A percentile compares a stretch with the other conserved stretches of the same genome.
These are phyloP conservation scores for Blastocystis sp. DNA, from an alignment of 352 stramenopile species.

Conservation along the genomic window DNA sequence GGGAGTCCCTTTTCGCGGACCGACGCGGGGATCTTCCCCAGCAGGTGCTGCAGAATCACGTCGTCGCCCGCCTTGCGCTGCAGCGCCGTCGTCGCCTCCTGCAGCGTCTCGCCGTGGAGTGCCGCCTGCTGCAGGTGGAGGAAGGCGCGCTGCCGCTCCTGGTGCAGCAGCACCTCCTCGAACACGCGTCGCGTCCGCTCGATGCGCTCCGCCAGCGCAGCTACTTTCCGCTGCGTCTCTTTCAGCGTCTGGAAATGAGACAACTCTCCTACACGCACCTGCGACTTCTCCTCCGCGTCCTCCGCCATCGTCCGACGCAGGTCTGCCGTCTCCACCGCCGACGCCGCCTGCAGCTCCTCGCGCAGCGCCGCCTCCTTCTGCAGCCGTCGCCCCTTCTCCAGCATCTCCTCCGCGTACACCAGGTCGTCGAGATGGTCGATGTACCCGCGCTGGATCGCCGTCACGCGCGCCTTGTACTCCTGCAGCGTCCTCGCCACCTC, in stretches of 20 bases:
- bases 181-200: not conserved
- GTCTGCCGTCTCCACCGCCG: not conserved
- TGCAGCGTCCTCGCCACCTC: not conserved
- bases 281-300: not conserved
- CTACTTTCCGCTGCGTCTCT: not conserved
- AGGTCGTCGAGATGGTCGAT: constrained; percentile 3
- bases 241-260: not conserved
- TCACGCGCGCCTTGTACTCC: not conserved
- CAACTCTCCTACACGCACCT: no score
- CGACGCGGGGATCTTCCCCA: not conserved
- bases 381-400: not conserved
- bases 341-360: not conserved
- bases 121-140: not conserved
- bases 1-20: not conserved
- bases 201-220: not conserved
- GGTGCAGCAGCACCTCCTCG: not conserved
- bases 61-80: not conserved
- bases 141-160: not conserved
- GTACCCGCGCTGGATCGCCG: not conserved
- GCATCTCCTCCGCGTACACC: constrained; percentile 24
- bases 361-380: not conserved
- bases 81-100: not conserved
- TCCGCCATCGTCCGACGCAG: not conserved
- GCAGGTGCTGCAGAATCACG: constrained; percentile 3
- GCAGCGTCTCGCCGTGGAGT: not conserved